Base-by-base conservation (phyloP, 441 rosid genomes). In the Jatropha multifida region DNA sequence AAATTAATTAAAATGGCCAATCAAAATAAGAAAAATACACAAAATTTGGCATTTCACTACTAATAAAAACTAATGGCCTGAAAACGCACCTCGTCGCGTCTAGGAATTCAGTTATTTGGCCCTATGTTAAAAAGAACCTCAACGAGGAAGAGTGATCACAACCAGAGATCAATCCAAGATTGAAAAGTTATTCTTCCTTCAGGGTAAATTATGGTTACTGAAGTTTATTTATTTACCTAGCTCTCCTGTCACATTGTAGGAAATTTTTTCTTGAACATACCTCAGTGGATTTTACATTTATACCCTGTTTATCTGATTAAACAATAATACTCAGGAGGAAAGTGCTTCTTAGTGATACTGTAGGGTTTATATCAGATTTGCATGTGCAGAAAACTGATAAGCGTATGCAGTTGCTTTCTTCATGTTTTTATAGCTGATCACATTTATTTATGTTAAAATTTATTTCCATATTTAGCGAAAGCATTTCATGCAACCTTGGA, bases 311-410 rank as follows among this genome's bases (percentile, higher is more conserved):
- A 78, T 73, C 64, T 77, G 67, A 69, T 68, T 71, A n/a, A 66
- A 77, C 15, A 2, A 26, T 72, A 62, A 69, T 77, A 38, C 80
- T 77, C 88, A 95, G 98, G 86, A 89, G 90, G 89, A 88, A 85
- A 79, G 94, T 92, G 76, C 91, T 92, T 76, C 84, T 95, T 65
- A 89, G 94, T 79, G 97, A 95, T 81, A 95, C 97, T 13, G 99
- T 95, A 74, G 99, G 99, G 60, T 95, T 95, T 82, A 93, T 93
- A 83, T 95, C 98, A 17, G 98, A 93, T 84, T 80, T 95, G 81
- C 99, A 97, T 2, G 81, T 90, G 72, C 97, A 92, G 99, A 98
- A 92, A 87, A 78, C 11, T 38, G 56, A 41, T 8, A 79, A 72
- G 56, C 52, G 41, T 61, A 59, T 49, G 71, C 26, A 54, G 52